phyloP scores from a whole-genome alignment of 139 green algal genomes.

The Coelastrella sp. region DNA sequence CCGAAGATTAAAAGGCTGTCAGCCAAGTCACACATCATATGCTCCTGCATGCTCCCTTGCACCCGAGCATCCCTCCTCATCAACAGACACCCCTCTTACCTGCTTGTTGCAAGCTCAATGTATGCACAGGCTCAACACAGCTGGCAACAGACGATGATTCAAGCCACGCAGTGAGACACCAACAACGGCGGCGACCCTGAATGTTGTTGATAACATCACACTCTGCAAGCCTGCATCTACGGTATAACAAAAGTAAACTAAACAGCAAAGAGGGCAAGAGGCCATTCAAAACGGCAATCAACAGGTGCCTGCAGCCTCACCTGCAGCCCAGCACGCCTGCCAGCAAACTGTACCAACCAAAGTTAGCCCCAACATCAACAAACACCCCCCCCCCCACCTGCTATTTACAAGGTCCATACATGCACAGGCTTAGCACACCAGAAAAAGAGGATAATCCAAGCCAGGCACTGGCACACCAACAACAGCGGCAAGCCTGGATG shows the following conservation, averaged over 20 bases:
- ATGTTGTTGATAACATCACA: too few species aligned
- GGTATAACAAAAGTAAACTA: too few species aligned
- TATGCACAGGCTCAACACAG: conserved; percentile 5
- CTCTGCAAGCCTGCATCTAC: too few species aligned
- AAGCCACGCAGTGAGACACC: too few species aligned
- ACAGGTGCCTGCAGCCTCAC: conserved; percentile 25
- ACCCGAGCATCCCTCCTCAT: conserved; percentile 78
- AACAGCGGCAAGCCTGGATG: too few species aligned
- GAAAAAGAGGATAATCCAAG: too few species aligned
- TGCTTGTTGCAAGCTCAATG: conserved; percentile 49
- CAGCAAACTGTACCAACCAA: conserved; percentile 85
- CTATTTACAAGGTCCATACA: conserved; percentile 55
- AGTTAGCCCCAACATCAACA: conserved; percentile 86
- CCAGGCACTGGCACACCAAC: too few species aligned
- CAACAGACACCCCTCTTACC: conserved; percentile 69
- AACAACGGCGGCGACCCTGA: too few species aligned
- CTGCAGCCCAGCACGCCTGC: conserved; percentile 80
- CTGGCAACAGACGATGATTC: too few species aligned
- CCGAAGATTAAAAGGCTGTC: too few species aligned
- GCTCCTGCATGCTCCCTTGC: conserved; percentile 58
- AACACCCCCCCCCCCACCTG: conserved; percentile 61
- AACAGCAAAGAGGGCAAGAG: not conserved
- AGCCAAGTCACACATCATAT: too few species aligned
- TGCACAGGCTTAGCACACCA: too few species aligned
- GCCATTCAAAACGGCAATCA: not conserved